These are phyloP conservation scores for Mucor ambiguus DNA, from an alignment of 371 early-diverging fungal species.

Conservation along the genomic window DNA sequence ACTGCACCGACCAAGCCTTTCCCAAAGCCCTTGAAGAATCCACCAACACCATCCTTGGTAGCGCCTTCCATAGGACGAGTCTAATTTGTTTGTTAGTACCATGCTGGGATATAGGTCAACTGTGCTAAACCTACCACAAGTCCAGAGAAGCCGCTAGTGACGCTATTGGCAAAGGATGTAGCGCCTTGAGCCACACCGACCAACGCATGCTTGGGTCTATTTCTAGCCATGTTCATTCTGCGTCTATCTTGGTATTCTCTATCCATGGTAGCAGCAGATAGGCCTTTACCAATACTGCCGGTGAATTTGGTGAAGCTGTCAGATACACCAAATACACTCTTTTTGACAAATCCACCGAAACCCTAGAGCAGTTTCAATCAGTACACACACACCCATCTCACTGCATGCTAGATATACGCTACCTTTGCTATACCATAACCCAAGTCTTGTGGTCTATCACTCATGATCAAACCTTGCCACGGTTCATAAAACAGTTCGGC, in stretches of 20 bases:
- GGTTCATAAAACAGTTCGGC: constrained; percentile 98
- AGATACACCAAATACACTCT: constrained; percentile 96
- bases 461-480: constrained; percentile 95
- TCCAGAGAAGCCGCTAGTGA: constrained; percentile 92
- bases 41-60: constrained; percentile 87
- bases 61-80: constrained; percentile 95
- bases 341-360: constrained; percentile 87
- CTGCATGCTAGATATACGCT: constrained; percentile 3
- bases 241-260: constrained; percentile 87
- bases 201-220: constrained; percentile 92
- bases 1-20: constrained; percentile 93
- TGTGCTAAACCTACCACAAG: constrained; percentile 38
- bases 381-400: too few species aligned
- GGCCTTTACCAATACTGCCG: constrained; percentile 94
- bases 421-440: constrained; percentile 92
- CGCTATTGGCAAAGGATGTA: constrained; percentile 79
- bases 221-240: constrained; percentile 78
- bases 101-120: too few species aligned
- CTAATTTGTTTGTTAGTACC: too few species aligned
- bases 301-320: constrained; percentile 96
- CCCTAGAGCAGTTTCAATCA: constrained; percentile 54
- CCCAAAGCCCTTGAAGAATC: constrained; percentile 96
- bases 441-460: constrained; percentile 93
- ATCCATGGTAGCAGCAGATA: constrained; percentile 96
- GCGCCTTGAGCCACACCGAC: constrained; percentile 93